Base-by-base conservation (phyloP, 78 protist genomes). In the Cavenderia fasciculata region DNA sequence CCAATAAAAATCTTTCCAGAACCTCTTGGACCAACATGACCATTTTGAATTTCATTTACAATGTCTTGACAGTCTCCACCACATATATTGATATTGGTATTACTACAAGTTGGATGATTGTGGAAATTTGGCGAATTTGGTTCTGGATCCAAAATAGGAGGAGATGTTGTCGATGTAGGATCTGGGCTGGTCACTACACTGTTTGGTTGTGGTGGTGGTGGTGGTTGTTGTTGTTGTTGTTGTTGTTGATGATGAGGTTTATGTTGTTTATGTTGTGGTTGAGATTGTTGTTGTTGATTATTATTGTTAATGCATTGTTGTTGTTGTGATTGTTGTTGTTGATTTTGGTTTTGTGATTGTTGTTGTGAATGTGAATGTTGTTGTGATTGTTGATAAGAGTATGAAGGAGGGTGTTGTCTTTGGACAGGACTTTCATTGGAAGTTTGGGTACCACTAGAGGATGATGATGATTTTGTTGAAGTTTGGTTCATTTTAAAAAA, bases 1-100 rank as follows among this genome's bases (percentile, higher is more conserved):
- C 90, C 90, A 68, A 82, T 57, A 57, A 82, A 82, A 0, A 82
- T 82, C 73, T 82, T 82, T 23, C 90, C 90, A 41, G 88, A 63
- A 29, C 23, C n/a, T n/a, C n/a, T n/a, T n/a, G n/a, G n/a, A n/a
- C n/a, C n/a, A n/a, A n/a, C n/a, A n/a, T n/a, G n/a, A n/a, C n/a
- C n/a, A n/a, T n/a, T n/a, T 27, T 36, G 33, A 61, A 34, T 44
- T 19, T 5, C 34, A 61, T 16, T 59, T 31, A 33, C 43, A 59
- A 11, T 34, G 23, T 54, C 14, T 19, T 19, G 36, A 54, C 1
- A 1, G 23, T 11, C 7, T 46, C 7, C 7, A 46, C 51, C 7
- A 7, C 51, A 46, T 46, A 18, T 31, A 23, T 70, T 46, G 1
- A 33, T 47, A 40, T 49, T 69, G 18, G 43, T 69, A 40, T 70